These are phyloP conservation scores for Nicotiana paniculata DNA, from an alignment of 257 asterid genomes.

Conservation along the genomic window DNA sequence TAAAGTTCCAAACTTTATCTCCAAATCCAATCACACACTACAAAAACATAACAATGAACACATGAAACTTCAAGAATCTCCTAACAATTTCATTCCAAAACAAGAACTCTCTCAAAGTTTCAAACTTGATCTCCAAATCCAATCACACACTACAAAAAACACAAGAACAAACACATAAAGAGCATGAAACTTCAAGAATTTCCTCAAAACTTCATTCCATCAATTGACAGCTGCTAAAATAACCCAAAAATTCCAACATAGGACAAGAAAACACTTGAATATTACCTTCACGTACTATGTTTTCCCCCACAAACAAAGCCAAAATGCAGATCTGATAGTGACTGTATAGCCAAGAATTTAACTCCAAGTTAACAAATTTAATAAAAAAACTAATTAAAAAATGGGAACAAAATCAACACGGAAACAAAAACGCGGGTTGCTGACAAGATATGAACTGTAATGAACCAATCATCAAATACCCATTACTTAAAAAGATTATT, in stretches of 20 bases:
- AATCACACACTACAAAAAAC: background rate
- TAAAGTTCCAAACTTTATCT: constrained; percentile 11
- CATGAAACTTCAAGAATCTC: background rate
- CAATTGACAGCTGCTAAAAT: background rate
- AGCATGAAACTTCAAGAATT: background rate
- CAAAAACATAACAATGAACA: background rate
- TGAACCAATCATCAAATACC: constrained; percentile 13
- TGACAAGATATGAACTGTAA: constrained; percentile 58
- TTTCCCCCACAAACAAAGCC: constrained; percentile 16
- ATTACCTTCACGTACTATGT: constrained; percentile 18
- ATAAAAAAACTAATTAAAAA: constrained; percentile 6
- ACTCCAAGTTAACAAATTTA: background rate
- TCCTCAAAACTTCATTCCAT: background rate
- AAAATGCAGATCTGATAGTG: constrained; percentile 53
- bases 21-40: background rate
- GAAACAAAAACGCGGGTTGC: constrained; percentile 59
- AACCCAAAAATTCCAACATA: background rate
- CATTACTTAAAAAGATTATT: background rate
- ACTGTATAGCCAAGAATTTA: constrained; percentile 24
- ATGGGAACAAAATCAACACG: constrained; percentile 11
- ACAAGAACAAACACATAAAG: background rate
- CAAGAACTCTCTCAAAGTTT: background rate
- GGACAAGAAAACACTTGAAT: background rate
- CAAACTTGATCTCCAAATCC: too few species aligned
- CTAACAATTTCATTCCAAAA: background rate